These are phyloP conservation scores for Stentor roeselii DNA, from an alignment of 73 alveolate genomes.

Conservation along the genomic window DNA sequence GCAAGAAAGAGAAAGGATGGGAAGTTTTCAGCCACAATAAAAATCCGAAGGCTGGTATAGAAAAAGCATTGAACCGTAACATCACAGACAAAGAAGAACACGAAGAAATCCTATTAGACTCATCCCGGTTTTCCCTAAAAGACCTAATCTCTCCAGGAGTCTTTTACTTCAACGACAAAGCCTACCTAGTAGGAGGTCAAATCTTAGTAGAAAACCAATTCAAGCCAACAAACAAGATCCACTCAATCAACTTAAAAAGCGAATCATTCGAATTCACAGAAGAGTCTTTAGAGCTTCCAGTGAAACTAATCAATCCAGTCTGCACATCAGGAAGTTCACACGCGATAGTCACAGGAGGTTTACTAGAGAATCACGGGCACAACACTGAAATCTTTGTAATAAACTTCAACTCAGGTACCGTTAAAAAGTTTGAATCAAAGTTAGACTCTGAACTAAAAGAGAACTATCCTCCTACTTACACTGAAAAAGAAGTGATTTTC, in stretches of 20 bases:
- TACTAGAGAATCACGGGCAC: not conserved
- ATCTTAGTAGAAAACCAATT: no score
- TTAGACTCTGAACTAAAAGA: not conserved
- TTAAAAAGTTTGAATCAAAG: not conserved
- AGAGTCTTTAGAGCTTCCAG: not conserved
- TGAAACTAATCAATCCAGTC: not conserved
- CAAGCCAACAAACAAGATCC: not conserved
- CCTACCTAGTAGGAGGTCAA: not conserved
- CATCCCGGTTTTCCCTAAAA: not conserved
- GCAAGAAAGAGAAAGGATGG: not conserved
- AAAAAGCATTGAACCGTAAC: not conserved
- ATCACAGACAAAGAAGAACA: slow-evolving; percentile 2
- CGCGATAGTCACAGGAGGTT: not conserved
- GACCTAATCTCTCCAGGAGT: not conserved
- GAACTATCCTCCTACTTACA: not conserved
- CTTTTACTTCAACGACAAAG: not conserved
- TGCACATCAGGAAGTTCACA: not conserved
- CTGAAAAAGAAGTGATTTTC: no score
- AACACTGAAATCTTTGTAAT: not conserved
- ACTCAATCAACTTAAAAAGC: not conserved
- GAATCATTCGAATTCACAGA: not conserved
- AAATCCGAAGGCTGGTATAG: not conserved
- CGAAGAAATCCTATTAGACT: not conserved
- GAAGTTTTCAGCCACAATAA: not conserved
- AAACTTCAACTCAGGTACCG: not conserved